These are phyloP conservation scores for Erodium moschatum DNA, from an alignment of 441 rosid genomes.

Conservation along the genomic window DNA sequence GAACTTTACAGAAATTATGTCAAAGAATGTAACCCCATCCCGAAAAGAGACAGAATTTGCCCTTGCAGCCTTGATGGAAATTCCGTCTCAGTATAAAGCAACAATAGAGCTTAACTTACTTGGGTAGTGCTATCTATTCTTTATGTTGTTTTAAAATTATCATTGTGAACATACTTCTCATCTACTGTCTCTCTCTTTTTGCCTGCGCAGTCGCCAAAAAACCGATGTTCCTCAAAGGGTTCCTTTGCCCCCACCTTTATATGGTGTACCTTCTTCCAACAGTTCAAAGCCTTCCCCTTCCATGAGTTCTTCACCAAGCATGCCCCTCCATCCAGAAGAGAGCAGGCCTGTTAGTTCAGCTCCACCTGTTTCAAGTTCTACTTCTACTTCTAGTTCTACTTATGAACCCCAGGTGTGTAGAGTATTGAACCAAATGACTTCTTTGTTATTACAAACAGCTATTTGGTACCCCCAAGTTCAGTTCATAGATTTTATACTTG, in stretches of 20 bases:
- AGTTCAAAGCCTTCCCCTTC: conserved; percentile 35
- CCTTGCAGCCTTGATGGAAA: conserved; percentile 85
- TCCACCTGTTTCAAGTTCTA: conserved; percentile 39
- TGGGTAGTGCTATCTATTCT: conserved; percentile 39
- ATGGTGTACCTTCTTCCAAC: conserved; percentile 35
- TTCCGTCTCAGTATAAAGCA: conserved; percentile 87
- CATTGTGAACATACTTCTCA: neutral
- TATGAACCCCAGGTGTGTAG: conserved; percentile 50
- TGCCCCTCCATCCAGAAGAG: conserved; percentile 36
- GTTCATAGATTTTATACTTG: neutral
- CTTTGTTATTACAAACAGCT: neutral
- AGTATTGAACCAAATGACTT: neutral
- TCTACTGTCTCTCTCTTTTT: conserved; percentile 1
- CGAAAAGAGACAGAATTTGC: conserved; percentile 83
- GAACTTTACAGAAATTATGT: conserved; percentile 79
- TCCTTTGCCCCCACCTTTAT: conserved; percentile 74
- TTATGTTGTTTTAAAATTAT: neutral
- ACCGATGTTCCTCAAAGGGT: conserved; percentile 47
- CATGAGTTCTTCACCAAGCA: conserved; percentile 46
- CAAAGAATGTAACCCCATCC: conserved; percentile 41
- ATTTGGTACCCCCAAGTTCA: neutral
- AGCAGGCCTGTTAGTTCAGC: conserved; percentile 31
- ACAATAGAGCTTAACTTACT: conserved; percentile 64
- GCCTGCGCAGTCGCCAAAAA: conserved; percentile 30
- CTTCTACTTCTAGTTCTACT: conserved; percentile 1